Percentiles rank a stretch among this genome's conserved stretches.
These are phyloP conservation scores for Globisporangium splendens DNA, from an alignment of 352 stramenopile genomes.

Conservation along the genomic window DNA sequence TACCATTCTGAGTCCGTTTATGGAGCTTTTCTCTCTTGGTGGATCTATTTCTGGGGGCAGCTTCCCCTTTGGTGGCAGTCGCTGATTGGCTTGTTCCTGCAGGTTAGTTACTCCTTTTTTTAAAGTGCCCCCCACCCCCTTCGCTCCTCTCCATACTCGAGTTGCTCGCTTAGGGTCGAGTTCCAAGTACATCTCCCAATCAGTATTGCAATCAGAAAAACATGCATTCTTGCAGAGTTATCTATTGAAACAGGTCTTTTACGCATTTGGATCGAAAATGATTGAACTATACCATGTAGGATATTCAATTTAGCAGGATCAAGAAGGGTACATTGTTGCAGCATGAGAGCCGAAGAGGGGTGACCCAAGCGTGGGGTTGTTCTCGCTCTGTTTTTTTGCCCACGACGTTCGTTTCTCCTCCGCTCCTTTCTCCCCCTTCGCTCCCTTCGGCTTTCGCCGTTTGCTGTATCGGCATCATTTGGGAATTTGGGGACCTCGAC, in stretches of 20 bases:
- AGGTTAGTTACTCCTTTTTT: conserved; percentile 18
- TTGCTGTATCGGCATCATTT: conserved; percentile 29
- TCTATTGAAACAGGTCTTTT: not conserved
- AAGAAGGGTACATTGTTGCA: not conserved
- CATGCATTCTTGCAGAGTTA: not conserved
- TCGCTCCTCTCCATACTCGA: not conserved
- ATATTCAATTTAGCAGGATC: not conserved
- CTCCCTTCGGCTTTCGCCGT: not conserved
- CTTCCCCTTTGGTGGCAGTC: conserved; percentile 40
- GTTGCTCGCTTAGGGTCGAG: conserved; percentile 1
- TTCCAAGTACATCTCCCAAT: not conserved
- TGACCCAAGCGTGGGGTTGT: conserved; percentile 13
- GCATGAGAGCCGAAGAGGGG: not conserved
- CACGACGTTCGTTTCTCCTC: conserved; percentile 10
- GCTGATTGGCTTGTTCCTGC: conserved; percentile 31
- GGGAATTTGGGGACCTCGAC: conserved; percentile 31
- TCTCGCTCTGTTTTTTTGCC: conserved; percentile 10
- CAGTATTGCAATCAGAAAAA: not conserved
- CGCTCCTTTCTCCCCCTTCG: not conserved
- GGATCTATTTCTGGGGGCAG: not conserved
- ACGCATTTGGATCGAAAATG: not conserved
- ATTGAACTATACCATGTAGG: too few relatives aligned
- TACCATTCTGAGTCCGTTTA: too few relatives aligned
- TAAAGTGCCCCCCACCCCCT: conserved; percentile 6
- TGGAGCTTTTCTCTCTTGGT: not conserved